Evolutionary conservation across 108 stramenopile species (phyloP).

Genomic region (Fragilariopsis cylindrus): DNA sequence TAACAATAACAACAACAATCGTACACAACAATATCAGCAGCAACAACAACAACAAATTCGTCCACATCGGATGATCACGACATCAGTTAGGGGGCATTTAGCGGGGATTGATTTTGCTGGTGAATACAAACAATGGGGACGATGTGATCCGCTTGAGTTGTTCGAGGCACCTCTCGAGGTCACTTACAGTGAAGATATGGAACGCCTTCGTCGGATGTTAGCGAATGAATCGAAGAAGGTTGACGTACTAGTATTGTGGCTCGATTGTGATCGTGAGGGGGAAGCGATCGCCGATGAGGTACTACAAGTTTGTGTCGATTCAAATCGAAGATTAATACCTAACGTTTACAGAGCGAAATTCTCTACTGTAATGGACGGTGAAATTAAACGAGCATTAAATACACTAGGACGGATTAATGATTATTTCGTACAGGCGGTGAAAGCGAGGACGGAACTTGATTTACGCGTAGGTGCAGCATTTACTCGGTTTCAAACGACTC

Average conservation of each 20-base stretch:
- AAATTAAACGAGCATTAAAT: conserved; percentile 83
- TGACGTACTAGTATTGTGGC: conserved; percentile 92
- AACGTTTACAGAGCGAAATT: conserved; percentile 87
- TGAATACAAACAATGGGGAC: conserved; percentile 62
- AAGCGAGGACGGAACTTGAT: conserved; percentile 92
- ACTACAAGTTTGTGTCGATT: conserved; percentile 65
- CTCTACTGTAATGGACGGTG: conserved; percentile 87
- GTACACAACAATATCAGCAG: background rate
- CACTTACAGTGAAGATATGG: conserved; percentile 70
- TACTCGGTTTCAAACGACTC: conserved; percentile 96
- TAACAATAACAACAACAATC: conserved; percentile 1
- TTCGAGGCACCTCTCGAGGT: conserved; percentile 83
- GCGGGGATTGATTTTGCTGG: conserved; percentile 69
- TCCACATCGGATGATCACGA: conserved; percentile 87
- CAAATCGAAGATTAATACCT: conserved; percentile 53
- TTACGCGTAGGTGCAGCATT: conserved; percentile 96
- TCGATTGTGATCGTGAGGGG: conserved; percentile 99
- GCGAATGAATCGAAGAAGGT: conserved; percentile 38
- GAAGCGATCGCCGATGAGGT: conserved; percentile 96
- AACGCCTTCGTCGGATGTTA: conserved; percentile 73
- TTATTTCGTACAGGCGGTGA: conserved; percentile 82
- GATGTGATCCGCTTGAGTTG: conserved; percentile 67
- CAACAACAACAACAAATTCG: conserved; percentile 11
- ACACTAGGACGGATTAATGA: conserved; percentile 74
- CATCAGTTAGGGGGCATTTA: conserved; percentile 86